Base-by-base conservation (phyloP, 2,329 filamentous ascomycete species). In the Bipolaris bicolor region DNA sequence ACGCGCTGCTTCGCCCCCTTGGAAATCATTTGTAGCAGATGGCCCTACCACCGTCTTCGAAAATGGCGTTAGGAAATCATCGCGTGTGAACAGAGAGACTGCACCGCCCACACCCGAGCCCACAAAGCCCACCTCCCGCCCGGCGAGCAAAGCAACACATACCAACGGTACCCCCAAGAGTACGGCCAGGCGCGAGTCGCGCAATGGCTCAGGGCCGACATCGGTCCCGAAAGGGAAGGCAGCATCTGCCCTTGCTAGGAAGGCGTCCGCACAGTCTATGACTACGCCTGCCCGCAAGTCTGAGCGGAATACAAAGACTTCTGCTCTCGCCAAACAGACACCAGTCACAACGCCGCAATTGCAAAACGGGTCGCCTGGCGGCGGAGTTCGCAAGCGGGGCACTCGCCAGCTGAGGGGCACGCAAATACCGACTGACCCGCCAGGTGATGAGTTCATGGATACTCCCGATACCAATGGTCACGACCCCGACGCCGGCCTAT, bases 21-120 rank as follows among this genome's bases (percentile, higher is more conserved):
- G 95, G 95, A 98, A 95, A 80, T 91, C 87, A 70, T 85, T 90
- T 61, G 85, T 85, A 57, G 91, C 90, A 39, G 90, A 96, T 26
- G 95, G 95, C 0, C 95, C 95, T 20, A 95, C 94, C 3, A 90
- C 90, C 0, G 93, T 96, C 73, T 85, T 90, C 44, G 82, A 86
- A 72, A 83, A 85, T 71, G 86, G 86, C 37, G 82, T 82, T 63
- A 80, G 86, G 58, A 86, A 85, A 74, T 88, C 86, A 43, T 83
- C 85, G 47, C 80, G 86, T 65, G 83, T 84, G 51, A 85, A 83
- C 66, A 67, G 61, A 44, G 72, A 75, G 1, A 55, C 67, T 18
- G 65, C 73, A 18, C 70, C 84, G 18, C 82, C 83, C 13, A 81
- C 82, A 43, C 78, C 78, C 43, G 80, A 79, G 33, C 79, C 79